Percentiles rank a stretch among this genome's conserved stretches.
phyloP scores from a whole-genome alignment of 2,329 filamentous ascomycete genomes.

The Neoscytalidium dimidiatum region DNA sequence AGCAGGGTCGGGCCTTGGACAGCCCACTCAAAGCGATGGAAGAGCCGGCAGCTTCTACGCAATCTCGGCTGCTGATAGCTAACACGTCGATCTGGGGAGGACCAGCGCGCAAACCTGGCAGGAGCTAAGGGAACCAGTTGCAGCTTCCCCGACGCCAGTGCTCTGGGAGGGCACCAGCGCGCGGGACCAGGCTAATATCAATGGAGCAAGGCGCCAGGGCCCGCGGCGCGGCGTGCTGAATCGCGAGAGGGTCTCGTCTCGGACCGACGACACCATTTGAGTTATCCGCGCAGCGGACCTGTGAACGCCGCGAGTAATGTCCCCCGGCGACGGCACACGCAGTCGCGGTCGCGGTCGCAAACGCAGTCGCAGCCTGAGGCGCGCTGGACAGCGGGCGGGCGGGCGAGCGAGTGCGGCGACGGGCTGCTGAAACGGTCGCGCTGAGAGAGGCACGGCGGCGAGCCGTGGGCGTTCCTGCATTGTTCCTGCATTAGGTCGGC shows the following conservation, averaged over 20 bases:
- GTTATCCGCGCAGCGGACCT: constrained; percentile 13
- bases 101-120: constrained; percentile 14
- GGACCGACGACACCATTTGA: constrained; percentile 17
- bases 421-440: constrained; percentile 16
- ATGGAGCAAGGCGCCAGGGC: constrained; percentile 20
- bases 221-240: constrained; percentile 23
- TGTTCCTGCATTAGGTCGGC: constrained; percentile 42
- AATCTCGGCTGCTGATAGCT: constrained; percentile 33
- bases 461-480: constrained; percentile 38
- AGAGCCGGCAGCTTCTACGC: constrained; percentile 35
- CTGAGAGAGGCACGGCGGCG: background rate
- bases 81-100: constrained; percentile 33
- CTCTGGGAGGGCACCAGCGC: constrained; percentile 23
- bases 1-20: constrained; percentile 15
- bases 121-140: constrained; percentile 36
- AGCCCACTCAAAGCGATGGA: constrained; percentile 25
- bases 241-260: constrained; percentile 23
- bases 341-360: too few relatives aligned
- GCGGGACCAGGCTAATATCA: constrained; percentile 9
- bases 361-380: background rate
- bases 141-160: constrained; percentile 39
- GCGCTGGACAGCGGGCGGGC: too few relatives aligned
- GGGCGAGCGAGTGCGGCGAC: background rate
- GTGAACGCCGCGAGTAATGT: background rate
- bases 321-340: background rate